Base-by-base conservation (phyloP, 148 eudicot species). In the Cornus suecica region DNA sequence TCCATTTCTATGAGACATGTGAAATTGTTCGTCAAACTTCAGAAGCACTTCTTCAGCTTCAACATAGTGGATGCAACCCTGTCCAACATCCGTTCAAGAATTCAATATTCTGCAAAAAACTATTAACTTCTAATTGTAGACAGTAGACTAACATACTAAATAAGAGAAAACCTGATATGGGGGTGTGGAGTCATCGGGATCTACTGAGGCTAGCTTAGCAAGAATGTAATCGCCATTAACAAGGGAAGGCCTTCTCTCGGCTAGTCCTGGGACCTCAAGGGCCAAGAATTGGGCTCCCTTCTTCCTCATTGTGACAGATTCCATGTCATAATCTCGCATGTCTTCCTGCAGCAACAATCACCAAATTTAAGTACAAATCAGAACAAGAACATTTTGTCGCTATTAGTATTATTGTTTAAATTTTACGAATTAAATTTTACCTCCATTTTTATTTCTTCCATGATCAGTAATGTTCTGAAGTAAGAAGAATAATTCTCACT, bases 401-500 rank as follows among this genome's bases (percentile, higher is more conserved):
- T 65, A 30, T 16, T 25, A 58, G 15, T 15, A 28, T 41, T 34
- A 58, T n/a, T 31, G n/a, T 66, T 64, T 58, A 6, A 3, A 6
- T 20, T 28, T 4, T 8, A 34, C 69, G 10, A 29, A 69, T 65
- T 69, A 11, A n/a, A 51, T 73, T 20, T 77, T 74, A 93, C 99
- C 99, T 95, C 99, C 77, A 91, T 20, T 66, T 85, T 89, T 23
- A 95, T 79, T 72, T 95, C 99, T 81, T 95, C 99, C 93, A 95
- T 87, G 20, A 83, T 70, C 64, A 93, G 66, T 63, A 95, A 80
- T 42, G 91, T 78, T 72, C 71, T 83, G 66, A 91, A 95, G 83
- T 77, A 93, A 14, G 80, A 30, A 65, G 81, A 82, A 80, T 95
- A 90, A 65, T 88, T 95, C 51, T 32, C 72, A 77, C 72, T 83